Percentiles rank a stretch among this genome's conserved stretches.
phyloP scores from a whole-genome alignment of 176 grass and related monocot genomes.

The Poa annua region DNA sequence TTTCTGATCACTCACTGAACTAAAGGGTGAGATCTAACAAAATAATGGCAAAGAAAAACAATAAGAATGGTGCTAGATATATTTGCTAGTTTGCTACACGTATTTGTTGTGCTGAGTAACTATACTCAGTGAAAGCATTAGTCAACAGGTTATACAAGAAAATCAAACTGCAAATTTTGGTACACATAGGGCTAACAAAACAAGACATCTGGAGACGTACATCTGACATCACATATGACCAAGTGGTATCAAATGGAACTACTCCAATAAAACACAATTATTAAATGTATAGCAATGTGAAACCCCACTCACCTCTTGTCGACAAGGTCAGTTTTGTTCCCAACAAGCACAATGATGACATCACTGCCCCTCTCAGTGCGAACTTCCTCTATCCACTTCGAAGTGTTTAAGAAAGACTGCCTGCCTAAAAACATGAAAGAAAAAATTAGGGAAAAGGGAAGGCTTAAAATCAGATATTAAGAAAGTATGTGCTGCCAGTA shows the following conservation, averaged over 20 bases:
- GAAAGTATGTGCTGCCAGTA: not conserved
- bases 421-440: constrained; percentile 57
- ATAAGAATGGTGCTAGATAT: not conserved
- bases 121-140: not conserved
- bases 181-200: not conserved
- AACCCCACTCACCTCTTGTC: constrained; percentile 85
- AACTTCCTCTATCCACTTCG: constrained; percentile 99
- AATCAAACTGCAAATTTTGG: not conserved
- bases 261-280: constrained; percentile 11
- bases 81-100: not conserved
- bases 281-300: constrained; percentile 17
- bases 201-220: constrained; percentile 6
- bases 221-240: not conserved
- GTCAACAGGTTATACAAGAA: not conserved
- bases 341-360: constrained; percentile 98
- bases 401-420: constrained; percentile 98
- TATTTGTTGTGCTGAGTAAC: not conserved
- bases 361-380: constrained; percentile 96
- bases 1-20: constrained; percentile 17
- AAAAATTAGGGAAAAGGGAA: constrained; percentile 23
- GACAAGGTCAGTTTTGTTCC: constrained; percentile 98
- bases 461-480: not conserved
- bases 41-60: not conserved
- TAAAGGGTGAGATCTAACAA: not conserved
- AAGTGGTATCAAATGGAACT: constrained; percentile 11